Percentiles rank a stretch among this genome's conserved stretches.
phyloP scores from a whole-genome alignment of 2,329 filamentous ascomycete genomes.

The Trichoderma koningii region DNA sequence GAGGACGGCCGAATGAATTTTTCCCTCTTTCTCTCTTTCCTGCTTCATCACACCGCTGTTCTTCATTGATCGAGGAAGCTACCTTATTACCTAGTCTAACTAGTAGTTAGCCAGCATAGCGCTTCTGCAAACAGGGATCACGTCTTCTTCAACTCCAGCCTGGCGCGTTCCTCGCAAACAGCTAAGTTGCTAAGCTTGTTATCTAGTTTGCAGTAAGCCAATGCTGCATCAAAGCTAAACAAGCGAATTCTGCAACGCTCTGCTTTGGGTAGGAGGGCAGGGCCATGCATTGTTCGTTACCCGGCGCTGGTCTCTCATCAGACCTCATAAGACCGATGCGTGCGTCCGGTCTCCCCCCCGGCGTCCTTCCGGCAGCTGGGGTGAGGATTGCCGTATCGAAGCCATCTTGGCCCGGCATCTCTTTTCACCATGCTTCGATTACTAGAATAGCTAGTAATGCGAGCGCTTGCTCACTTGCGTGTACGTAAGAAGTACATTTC shows the following conservation, averaged over 20 bases:
- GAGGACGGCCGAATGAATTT: not conserved
- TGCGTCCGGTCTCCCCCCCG: not conserved
- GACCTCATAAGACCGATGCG: not conserved
- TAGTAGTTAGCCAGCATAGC: constrained; percentile 8
- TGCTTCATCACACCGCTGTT: constrained; percentile 23
- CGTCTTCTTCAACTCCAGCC: not conserved
- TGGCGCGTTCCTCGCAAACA: not conserved
- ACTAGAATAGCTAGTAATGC: too few species aligned
- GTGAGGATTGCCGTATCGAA: not conserved
- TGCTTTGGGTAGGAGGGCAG: not conserved
- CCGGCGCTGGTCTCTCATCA: not conserved
- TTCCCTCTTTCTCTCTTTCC: not conserved
- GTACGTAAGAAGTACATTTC: too few species aligned
- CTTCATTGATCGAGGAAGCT: not conserved
- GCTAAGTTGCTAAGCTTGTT: not conserved
- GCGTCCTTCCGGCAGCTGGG: not conserved
- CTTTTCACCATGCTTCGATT: too few species aligned
- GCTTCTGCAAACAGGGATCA: constrained; percentile 15
- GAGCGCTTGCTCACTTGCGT: too few species aligned
- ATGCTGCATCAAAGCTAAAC: not conserved
- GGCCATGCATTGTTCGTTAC: not conserved
- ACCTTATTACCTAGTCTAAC: not conserved
- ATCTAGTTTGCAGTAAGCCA: not conserved
- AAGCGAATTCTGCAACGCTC: constrained; percentile 3
- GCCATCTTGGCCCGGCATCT: too few species aligned